Base-by-base conservation (phyloP, 73 alveolate genomes). In the Paramecium pentaurelia region DNA sequence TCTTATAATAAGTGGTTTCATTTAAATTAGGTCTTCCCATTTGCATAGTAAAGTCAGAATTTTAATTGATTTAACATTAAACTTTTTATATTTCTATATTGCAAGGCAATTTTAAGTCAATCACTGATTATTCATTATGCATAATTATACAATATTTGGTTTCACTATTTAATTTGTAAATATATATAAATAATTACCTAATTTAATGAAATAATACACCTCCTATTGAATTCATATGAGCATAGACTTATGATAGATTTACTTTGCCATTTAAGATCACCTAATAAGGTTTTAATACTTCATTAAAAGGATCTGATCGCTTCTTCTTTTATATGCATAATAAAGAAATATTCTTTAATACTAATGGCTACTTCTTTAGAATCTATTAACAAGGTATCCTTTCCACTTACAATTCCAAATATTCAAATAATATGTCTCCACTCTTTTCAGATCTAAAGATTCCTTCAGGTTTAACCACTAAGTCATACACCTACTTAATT, bases 381-480 rank as follows among this genome's bases (percentile, higher is more conserved):
- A 80, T 47, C 30, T 80, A 45, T 49, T 42, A 14, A 11, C 77
- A 80, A 10, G 91, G 91, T 10, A 80, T 80, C 58, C 73, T 42
- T 49, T 80, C 91, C 14, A 80, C 47, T 34, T 44, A 18, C 47
- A 80, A 45, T 80, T 80, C 75, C 75, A 80, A 47, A 42, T 80
- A 80, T 36, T 80, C 91, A 49, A 11, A 49, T 10, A 16, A 45
- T 4, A 32, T 20, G 5, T 80, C 91, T 44, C 75, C 71, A 12
- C 30, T 32, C 54, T 80, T 80, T 20, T 80, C 91, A 27, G 25
- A 25, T 47, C 34, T 9, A 36, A 80, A 80, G 22, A 32, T 44
- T 45, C 91, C 91, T 10, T 80, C 91, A 38, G 91, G 91, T 38
- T 12, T 44, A 9, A 25, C 58, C 28, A 80, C 44, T 80, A 80